These are phyloP conservation scores for Curvularia hawaiiensis DNA, from an alignment of 2,329 filamentous ascomycete genomes.

Conservation along the genomic window DNA sequence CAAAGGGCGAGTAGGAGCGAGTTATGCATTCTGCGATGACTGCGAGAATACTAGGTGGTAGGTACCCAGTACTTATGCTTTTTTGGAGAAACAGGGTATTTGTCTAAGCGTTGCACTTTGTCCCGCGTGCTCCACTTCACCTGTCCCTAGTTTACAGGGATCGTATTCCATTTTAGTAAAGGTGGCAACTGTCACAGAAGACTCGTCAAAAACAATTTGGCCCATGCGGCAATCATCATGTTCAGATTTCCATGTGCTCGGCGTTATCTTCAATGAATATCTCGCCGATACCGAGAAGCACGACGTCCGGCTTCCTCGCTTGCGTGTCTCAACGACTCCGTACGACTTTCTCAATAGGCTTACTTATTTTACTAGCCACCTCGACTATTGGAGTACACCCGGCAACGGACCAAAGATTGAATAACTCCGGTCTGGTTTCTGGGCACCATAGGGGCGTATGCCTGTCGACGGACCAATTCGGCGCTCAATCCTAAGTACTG, in stretches of 20 bases:
- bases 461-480: neutral
- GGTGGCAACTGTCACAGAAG: neutral
- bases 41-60: neutral
- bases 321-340: neutral
- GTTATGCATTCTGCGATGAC: conserved; percentile 32
- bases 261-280: neutral
- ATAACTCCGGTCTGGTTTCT: neutral
- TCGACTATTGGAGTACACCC: neutral
- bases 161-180: neutral
- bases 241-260: neutral
- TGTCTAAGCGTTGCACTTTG: neutral
- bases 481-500: neutral
- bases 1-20: conserved; percentile 37
- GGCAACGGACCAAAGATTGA: neutral
- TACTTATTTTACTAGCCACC: neutral
- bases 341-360: neutral
- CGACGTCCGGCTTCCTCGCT: neutral
- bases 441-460: neutral
- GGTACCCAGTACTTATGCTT: neutral
- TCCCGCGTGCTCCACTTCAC: neutral
- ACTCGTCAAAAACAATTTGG: neutral
- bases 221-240: conserved; percentile 5
- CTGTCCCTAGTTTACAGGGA: neutral
- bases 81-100: neutral
- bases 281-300: neutral